Evolutionary conservation across 768 basidiomycete species (phyloP).

Genomic region (Mycena sanguinolenta): DNA sequence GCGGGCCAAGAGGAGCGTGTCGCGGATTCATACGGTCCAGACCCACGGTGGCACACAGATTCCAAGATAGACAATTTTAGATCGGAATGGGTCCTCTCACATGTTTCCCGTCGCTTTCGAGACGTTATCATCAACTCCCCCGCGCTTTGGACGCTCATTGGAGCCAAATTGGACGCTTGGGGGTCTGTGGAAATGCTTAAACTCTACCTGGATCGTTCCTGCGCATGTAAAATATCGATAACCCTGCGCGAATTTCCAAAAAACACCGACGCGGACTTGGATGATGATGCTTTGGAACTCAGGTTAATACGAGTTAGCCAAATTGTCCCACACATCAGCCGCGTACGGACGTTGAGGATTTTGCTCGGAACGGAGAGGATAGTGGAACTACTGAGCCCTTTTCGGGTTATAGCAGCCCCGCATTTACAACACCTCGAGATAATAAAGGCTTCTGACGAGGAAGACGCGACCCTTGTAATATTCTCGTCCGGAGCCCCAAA

Average conservation of each 20-base stretch:
- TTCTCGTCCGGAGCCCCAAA: not conserved
- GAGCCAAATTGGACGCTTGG: not conserved
- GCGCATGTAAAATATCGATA: not conserved
- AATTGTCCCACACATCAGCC: not conserved
- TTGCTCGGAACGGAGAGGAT: not conserved
- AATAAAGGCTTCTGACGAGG: not conserved
- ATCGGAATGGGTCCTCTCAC: not conserved
- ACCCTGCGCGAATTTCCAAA: not conserved
- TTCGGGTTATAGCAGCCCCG: not conserved
- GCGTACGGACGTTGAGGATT: not conserved
- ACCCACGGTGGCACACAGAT: not conserved
- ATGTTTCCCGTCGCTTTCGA: not conserved
- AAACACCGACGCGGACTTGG: no score
- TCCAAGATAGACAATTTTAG: not conserved
- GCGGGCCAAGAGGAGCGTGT: not conserved
- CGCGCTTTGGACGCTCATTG: not conserved
- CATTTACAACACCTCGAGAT: not conserved
- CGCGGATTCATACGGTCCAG: not conserved
- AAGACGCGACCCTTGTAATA: not conserved
- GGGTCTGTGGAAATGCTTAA: not conserved
- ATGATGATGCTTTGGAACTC: not conserved
- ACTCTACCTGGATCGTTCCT: not conserved
- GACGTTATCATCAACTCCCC: not conserved
- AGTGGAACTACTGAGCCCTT: not conserved
- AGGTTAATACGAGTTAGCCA: not conserved